Conservation (phyloP, 192 early-diverging fungal species). For the Mortierella antarctica region DNA sequence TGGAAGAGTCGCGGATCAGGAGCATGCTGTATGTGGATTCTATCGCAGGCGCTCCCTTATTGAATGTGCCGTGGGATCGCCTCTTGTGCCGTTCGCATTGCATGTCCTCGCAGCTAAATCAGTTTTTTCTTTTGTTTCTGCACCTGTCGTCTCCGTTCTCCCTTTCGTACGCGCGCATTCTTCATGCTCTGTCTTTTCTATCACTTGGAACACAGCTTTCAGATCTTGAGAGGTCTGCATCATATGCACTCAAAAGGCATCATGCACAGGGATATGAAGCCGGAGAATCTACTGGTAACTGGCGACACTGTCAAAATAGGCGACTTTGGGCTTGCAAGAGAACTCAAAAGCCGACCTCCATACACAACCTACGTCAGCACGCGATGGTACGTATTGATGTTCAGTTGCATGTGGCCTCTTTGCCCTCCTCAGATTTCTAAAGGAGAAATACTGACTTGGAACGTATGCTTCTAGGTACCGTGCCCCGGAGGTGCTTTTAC, state of each 20-base stretch:
- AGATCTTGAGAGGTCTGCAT: constrained; percentile 87
- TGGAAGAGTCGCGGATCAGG: constrained; percentile 76
- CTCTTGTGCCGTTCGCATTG: no score
- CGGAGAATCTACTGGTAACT: constrained; percentile 91
- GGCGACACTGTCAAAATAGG: constrained; percentile 85
- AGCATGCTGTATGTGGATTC: constrained; percentile 74
- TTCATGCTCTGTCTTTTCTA: neutral
- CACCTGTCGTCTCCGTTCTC: neutral
- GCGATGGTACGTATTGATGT: constrained; percentile 77
- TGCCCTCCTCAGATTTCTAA: neutral
- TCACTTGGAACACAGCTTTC: constrained; percentile 64
- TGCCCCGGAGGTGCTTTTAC: constrained; percentile 93
- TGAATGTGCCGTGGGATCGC: no score
- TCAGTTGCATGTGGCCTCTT: constrained; percentile 3
- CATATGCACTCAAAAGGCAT: constrained; percentile 94
- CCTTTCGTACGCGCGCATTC: neutral
- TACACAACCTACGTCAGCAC: constrained; percentile 99
- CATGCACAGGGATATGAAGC: constrained; percentile 98
- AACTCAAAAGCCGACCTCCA: constrained; percentile 88
- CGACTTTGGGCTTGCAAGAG: constrained; percentile 95
- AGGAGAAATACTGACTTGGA: neutral
- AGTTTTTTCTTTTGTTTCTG: neutral
- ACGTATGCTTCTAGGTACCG: constrained; percentile 75
- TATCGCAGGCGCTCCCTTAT: no score
- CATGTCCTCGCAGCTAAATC: no score